Conservation (phyloP, 345 rosid genomes). For the Hibiscus syriacus region DNA sequence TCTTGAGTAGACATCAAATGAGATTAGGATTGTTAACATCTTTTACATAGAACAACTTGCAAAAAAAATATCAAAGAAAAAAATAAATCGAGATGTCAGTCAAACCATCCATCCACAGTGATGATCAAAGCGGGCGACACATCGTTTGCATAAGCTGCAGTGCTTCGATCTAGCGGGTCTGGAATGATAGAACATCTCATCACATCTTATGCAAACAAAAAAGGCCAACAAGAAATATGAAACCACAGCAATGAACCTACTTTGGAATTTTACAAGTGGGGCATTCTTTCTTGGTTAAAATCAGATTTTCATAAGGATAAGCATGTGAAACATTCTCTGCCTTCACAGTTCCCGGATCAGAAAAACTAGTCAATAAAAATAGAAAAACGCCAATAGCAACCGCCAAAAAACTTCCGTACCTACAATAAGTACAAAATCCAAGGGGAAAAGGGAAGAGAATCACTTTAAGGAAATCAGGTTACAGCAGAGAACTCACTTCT, state of each 20-base stretch:
- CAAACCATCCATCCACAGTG: slow-evolving; percentile 3
- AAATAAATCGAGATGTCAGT: background rate
- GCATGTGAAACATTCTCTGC: background rate
- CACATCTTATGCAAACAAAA: background rate
- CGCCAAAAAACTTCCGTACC: background rate
- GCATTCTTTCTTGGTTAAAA: background rate
- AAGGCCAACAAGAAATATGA: background rate
- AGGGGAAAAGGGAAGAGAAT: background rate
- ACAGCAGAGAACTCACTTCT: slow-evolving; percentile 2
- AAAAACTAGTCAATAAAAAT: background rate
- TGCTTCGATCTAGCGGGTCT: slow-evolving; percentile 2
- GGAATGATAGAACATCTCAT: background rate
- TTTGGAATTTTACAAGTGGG: background rate
- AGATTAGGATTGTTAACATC: background rate
- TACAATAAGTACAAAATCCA: background rate
- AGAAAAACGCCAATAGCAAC: background rate
- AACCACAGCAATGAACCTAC: background rate
- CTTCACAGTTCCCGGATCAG: slow-evolving; percentile 1
- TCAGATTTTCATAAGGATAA: background rate
- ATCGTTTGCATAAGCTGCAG: slow-evolving; percentile 1
- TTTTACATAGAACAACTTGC: background rate
- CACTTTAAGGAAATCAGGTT: background rate
- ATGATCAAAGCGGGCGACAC: slow-evolving; percentile 2
- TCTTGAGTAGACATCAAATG: background rate
- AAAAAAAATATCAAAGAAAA: background rate